Base-by-base conservation (phyloP, 2,329 filamentous ascomycete species). In the Colletotrichum sp. region DNA sequence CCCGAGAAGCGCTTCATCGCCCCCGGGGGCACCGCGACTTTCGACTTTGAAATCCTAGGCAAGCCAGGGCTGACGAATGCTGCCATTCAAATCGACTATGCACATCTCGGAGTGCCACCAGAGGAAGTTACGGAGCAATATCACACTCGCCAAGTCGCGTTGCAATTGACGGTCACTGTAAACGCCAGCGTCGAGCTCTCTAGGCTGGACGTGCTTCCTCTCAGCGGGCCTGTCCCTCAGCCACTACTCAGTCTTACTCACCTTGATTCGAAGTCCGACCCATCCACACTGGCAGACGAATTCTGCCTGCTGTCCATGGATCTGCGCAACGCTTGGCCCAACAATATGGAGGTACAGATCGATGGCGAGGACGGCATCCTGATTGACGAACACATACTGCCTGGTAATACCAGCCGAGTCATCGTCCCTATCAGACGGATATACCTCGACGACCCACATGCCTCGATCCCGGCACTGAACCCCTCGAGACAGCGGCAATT, bases 311-410 rank as follows among this genome's bases (percentile, higher is more conserved):
- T 98, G 4, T 87, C 97, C 3, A 87, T 98, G 67, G 96, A 98
- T 83, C 87, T 98, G 32, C 93, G 95, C 72, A 99, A 99, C 81
- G 93, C 94, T 1, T 98, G 96, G 96, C 96, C 95, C 3, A 95
- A 92, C 80, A 93, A 93, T 65, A 91, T 98, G 81, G 88, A 90
- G 8, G 89, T 97, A 4, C 90, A 89, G 32, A 84, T 98, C 4
- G 85, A 90, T 68, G 87, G 87, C 14, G 87, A 90, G 61, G 87
- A 90, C 55, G 87, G 86, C 32, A 84, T 89, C 68, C 79, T 81
- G 3, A 86, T 91, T 3, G 86, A 91, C 64, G 91, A 92, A 76
- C 86, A 87, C 65, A 91, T 94, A 52, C 85, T 93, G 13, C 92
- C 92, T 0, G 93, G 92, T 9, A 92, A 93, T 81, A 94, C 94